phyloP scores from a whole-genome alignment of 805 yeast genomes.

The Nakazawaea siamensis region DNA sequence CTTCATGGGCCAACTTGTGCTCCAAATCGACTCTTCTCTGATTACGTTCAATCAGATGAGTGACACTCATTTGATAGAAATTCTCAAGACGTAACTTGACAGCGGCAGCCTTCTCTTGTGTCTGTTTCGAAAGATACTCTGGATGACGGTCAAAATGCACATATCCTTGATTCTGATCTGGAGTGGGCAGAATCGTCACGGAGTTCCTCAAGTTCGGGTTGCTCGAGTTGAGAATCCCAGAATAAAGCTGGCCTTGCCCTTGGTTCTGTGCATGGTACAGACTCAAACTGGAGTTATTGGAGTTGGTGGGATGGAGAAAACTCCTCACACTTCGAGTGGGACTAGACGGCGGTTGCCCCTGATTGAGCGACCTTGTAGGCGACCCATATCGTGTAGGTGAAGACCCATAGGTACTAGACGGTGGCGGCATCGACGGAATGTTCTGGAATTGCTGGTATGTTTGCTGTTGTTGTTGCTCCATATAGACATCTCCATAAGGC shows the following conservation, averaged over 20 bases:
- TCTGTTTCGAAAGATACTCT: constrained; percentile 56
- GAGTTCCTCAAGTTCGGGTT: constrained; percentile 11
- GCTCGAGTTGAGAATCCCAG: constrained; percentile 10
- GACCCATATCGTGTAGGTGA: constrained; percentile 14
- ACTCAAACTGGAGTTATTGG: constrained; percentile 22
- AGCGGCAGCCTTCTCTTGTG: constrained; percentile 81
- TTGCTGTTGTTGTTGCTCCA: constrained; percentile 4
- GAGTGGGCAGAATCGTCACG: constrained; percentile 11
- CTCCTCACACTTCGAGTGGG: constrained; percentile 26
- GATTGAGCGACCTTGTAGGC: constrained; percentile 16
- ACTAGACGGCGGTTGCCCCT: constrained; percentile 24
- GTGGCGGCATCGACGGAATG: constrained; percentile 19
- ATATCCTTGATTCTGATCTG: constrained; percentile 14
- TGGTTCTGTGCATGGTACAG: constrained; percentile 13
- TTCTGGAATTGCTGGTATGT: constrained; percentile 15
- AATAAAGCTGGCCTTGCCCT: constrained; percentile 3
- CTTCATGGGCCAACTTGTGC: constrained; percentile 58
- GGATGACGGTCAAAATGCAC: constrained; percentile 81
- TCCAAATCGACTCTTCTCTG: constrained; percentile 86
- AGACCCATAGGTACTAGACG: constrained; percentile 11
- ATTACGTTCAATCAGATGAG: constrained; percentile 91
- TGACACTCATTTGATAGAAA: constrained; percentile 76
- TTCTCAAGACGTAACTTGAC: constrained; percentile 77
- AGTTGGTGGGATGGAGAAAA: constrained; percentile 19
- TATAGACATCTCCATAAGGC: constrained; percentile 13